Evolutionary conservation across 2,329 filamentous ascomycete species (phyloP).

Genomic region (Colletotrichum brevisporum): DNA sequence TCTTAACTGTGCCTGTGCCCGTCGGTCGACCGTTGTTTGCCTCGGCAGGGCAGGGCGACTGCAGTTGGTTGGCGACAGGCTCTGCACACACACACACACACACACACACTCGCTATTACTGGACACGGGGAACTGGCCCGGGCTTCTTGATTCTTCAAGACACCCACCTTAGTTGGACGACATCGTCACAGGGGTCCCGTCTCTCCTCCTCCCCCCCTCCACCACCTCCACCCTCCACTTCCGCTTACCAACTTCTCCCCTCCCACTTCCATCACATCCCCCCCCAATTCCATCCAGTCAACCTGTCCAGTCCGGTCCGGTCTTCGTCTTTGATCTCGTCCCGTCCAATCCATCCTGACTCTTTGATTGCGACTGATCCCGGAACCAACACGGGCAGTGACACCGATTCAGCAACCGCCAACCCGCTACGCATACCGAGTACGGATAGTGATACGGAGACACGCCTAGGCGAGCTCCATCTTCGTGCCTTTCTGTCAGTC

Average conservation of each 20-base stretch:
- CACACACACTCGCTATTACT: no score
- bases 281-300: background rate
- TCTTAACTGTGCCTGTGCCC: no score
- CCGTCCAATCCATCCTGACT: slow-evolving; percentile 3
- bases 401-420: slow-evolving; percentile 1
- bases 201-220: slow-evolving; percentile 4
- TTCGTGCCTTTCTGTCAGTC: background rate
- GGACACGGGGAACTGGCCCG: slow-evolving; percentile 11
- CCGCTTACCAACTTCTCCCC: background rate
- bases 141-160: slow-evolving; percentile 2
- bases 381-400: slow-evolving; percentile 5
- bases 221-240: slow-evolving; percentile 2
- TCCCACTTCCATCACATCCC: slow-evolving; percentile 7
- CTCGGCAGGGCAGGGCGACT: slow-evolving; percentile 16
- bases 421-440: background rate
- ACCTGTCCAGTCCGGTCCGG: background rate
- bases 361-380: slow-evolving; percentile 1
- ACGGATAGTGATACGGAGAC: slow-evolving; percentile 2
- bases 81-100: background rate
- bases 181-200: slow-evolving; percentile 33
- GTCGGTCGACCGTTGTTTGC: slow-evolving; percentile 12
- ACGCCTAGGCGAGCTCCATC: background rate
- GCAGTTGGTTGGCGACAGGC: slow-evolving; percentile 14
- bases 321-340: slow-evolving; percentile 3
- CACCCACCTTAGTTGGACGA: slow-evolving; percentile 38